These are phyloP conservation scores for Cyberlindnera samutprakarnensis DNA, from an alignment of 805 yeast genomes.

Conservation along the genomic window DNA sequence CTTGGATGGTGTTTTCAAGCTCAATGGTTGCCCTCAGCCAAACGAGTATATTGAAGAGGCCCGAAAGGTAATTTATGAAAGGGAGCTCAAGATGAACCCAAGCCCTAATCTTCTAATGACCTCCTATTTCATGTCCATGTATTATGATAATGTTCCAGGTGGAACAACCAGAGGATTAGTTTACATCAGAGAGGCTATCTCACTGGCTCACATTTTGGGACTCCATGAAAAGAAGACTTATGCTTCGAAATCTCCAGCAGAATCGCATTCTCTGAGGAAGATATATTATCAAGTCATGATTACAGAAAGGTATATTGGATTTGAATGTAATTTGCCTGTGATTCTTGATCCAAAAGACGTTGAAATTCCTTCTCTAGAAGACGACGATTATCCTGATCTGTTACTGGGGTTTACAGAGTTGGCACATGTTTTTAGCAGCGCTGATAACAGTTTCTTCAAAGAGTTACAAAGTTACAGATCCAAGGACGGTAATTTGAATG, in stretches of 20 bases:
- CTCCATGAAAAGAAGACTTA: conserved; percentile 16
- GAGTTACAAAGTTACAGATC: conserved; percentile 16
- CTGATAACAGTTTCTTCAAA: conserved; percentile 17
- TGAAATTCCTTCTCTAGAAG: conserved; percentile 17
- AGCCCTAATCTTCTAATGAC: conserved; percentile 12
- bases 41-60: conserved; percentile 17
- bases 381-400: conserved; percentile 20
- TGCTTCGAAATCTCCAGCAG: conserved; percentile 7
- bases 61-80: conserved; percentile 12
- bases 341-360: conserved; percentile 17
- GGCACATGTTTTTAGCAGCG: conserved; percentile 17
- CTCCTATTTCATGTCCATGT: conserved; percentile 17
- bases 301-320: conserved; percentile 18
- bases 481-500: conserved; percentile 6
- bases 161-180: conserved; percentile 12
- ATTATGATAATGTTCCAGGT: conserved; percentile 15
- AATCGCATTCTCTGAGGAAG: conserved; percentile 17
- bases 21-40: conserved; percentile 15
- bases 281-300: conserved; percentile 17
- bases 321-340: conserved; percentile 16
- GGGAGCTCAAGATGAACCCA: conserved; percentile 13
- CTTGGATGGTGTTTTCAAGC: conserved; percentile 8
- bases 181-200: conserved; percentile 18
- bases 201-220: conserved; percentile 16
- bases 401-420: conserved; percentile 19